phyloP scores from a whole-genome alignment of 805 yeast species.

The Yamadazyma sp. region DNA sequence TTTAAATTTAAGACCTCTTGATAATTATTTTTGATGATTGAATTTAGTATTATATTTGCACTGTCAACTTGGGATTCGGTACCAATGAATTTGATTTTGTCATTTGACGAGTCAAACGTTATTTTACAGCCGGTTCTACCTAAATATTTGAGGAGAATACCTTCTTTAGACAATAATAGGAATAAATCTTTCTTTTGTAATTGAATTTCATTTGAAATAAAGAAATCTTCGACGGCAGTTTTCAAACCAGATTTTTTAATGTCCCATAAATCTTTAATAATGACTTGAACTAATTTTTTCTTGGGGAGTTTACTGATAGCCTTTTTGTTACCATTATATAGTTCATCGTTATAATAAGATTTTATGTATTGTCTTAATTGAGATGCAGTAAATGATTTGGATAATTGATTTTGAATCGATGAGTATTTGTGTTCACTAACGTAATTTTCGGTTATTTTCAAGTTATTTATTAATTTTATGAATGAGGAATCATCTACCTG shows the following conservation, averaged over 20 bases:
- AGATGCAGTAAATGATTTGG: conserved; percentile 7
- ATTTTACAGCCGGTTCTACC: conserved; percentile 40
- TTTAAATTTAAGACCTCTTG: conserved; percentile 31
- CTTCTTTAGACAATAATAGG: conserved; percentile 36
- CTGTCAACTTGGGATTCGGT: conserved; percentile 40
- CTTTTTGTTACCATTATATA: conserved; percentile 4
- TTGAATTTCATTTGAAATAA: conserved; percentile 27
- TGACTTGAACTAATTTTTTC: conserved; percentile 6
- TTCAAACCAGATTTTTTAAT: conserved; percentile 14
- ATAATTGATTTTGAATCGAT: conserved; percentile 1
- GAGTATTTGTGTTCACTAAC: conserved; percentile 6
- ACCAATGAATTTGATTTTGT: conserved; percentile 36
- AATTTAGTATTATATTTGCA: conserved; percentile 40
- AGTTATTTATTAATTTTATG: conserved; percentile 8
- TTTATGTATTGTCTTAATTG: conserved; percentile 11
- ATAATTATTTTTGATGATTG: conserved; percentile 24
- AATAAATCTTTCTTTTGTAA: conserved; percentile 39
- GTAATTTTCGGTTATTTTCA: neutral
- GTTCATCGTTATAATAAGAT: conserved; percentile 3
- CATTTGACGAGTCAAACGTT: conserved; percentile 25
- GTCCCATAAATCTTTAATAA: conserved; percentile 12
- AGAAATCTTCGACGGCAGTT: conserved; percentile 27
- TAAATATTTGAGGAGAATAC: conserved; percentile 36
- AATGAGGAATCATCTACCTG: neutral
- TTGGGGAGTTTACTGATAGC: conserved; percentile 6